phyloP scores from a whole-genome alignment of 352 stramenopile species.

The Phytopythium aichiense region DNA sequence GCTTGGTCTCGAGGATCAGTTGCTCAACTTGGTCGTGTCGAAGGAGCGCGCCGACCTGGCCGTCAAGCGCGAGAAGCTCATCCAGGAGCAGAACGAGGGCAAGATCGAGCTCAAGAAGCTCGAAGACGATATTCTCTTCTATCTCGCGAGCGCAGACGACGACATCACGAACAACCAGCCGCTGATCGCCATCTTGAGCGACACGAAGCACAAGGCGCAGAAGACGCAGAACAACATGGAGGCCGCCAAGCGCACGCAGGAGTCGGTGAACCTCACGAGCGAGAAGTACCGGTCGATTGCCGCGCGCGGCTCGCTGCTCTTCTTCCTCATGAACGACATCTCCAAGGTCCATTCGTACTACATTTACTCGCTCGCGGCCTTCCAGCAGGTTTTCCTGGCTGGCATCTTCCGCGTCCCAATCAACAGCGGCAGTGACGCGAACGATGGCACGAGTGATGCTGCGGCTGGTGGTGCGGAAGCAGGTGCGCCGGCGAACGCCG shows the following conservation, averaged over 20 bases:
- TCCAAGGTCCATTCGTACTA: conserved; percentile 97
- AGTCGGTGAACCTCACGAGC: conserved; percentile 91
- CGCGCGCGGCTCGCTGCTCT: conserved; percentile 90
- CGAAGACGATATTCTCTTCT: conserved; percentile 94
- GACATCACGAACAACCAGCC: conserved; percentile 98
- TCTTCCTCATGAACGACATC: conserved; percentile 97
- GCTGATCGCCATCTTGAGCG: conserved; percentile 94
- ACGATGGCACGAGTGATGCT: conserved; percentile 15
- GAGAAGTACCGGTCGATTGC: conserved; percentile 95
- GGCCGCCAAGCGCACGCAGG: conserved; percentile 90
- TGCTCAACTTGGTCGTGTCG: conserved; percentile 90
- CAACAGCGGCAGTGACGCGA: conserved; percentile 12
- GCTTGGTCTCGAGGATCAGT: conserved; percentile 90
- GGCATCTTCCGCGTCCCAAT: conserved; percentile 91
- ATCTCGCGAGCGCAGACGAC: conserved; percentile 92
- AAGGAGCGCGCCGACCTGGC: conserved; percentile 89
- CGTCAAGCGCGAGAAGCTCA: conserved; percentile 86
- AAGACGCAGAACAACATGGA: conserved; percentile 92
- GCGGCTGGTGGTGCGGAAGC: conserved; percentile 12
- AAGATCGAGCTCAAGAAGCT: conserved; percentile 97
- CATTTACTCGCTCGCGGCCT: conserved; percentile 95
- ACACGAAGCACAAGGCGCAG: conserved; percentile 93
- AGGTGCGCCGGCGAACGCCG: conserved; percentile 6
- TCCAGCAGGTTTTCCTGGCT: conserved; percentile 95
- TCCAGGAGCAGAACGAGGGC: conserved; percentile 94